These are phyloP conservation scores for Bremia lactucae DNA, from an alignment of 352 stramenopile genomes.

Conservation along the genomic window DNA sequence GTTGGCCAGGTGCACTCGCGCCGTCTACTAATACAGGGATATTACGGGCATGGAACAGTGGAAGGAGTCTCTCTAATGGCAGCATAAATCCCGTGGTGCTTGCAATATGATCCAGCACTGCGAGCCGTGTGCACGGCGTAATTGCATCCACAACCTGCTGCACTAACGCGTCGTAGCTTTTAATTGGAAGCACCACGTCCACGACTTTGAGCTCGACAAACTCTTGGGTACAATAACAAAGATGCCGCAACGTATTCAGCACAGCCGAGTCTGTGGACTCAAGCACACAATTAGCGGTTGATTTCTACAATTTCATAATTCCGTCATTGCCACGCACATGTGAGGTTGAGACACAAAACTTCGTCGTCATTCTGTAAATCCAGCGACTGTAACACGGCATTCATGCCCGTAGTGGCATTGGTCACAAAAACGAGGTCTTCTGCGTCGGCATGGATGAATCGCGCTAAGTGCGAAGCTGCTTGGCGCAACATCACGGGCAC, in stretches of 20 bases:
- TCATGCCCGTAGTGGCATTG: slow-evolving; percentile 78
- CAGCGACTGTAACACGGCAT: slow-evolving; percentile 72
- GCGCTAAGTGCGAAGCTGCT: slow-evolving; percentile 46
- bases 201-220: slow-evolving; percentile 85
- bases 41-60: slow-evolving; percentile 61
- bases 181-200: slow-evolving; percentile 58
- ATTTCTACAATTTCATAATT: not conserved
- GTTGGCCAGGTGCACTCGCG: slow-evolving; percentile 60
- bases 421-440: slow-evolving; percentile 82
- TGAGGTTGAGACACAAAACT: slow-evolving; percentile 80
- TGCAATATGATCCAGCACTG: slow-evolving; percentile 77
- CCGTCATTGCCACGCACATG: slow-evolving; percentile 35
- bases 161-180: slow-evolving; percentile 58
- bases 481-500: slow-evolving; percentile 47
- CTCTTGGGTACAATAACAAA: slow-evolving; percentile 83
- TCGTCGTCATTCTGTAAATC: slow-evolving; percentile 82
- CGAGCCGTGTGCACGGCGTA: slow-evolving; percentile 72
- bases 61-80: slow-evolving; percentile 74
- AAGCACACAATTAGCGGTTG: not conserved
- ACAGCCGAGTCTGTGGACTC: slow-evolving; percentile 51
- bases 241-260: slow-evolving; percentile 70
- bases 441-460: slow-evolving; percentile 56
- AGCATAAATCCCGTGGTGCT: slow-evolving; percentile 69
- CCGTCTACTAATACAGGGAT: slow-evolving; percentile 77
- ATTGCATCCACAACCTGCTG: slow-evolving; percentile 64